Conservation (phyloP, 345 rosid genomes). For the Chamaenerion angustifolium region DNA sequence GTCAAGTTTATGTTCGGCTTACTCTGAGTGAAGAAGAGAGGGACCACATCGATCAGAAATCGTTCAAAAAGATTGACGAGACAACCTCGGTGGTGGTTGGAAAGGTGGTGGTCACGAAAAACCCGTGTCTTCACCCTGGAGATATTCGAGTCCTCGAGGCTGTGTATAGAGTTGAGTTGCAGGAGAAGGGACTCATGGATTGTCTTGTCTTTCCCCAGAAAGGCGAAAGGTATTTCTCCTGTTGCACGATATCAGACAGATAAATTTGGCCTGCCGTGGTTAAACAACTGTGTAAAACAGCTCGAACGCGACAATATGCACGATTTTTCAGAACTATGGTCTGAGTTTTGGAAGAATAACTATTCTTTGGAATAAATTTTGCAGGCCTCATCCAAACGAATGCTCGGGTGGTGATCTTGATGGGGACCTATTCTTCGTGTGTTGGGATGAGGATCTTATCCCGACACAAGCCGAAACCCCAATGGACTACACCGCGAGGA, state of each 20-base stretch:
- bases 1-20: constrained; percentile 65
- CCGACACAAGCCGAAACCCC: constrained; percentile 60
- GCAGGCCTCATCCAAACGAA: constrained; percentile 97
- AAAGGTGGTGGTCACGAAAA: constrained; percentile 75
- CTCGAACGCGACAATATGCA: background rate
- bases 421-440: constrained; percentile 74
- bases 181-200: constrained; percentile 54
- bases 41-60: constrained; percentile 30
- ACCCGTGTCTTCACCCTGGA: constrained; percentile 96
- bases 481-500: constrained; percentile 72
- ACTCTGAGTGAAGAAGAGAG: constrained; percentile 60
- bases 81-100: constrained; percentile 49
- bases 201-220: constrained; percentile 78
- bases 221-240: constrained; percentile 48
- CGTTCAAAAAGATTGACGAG: constrained; percentile 48
- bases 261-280: no score
- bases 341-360: no score
- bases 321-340: no score
- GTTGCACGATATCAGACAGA: no score
- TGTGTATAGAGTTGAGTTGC: constrained; percentile 41
- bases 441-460: constrained; percentile 78
- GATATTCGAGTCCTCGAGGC: constrained; percentile 85
- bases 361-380: background rate
- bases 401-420: constrained; percentile 99
- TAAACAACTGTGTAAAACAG: no score